Evolutionary conservation across 2,329 filamentous ascomycete species (phyloP).

Genomic region (Paradendryphiella salina): DNA sequence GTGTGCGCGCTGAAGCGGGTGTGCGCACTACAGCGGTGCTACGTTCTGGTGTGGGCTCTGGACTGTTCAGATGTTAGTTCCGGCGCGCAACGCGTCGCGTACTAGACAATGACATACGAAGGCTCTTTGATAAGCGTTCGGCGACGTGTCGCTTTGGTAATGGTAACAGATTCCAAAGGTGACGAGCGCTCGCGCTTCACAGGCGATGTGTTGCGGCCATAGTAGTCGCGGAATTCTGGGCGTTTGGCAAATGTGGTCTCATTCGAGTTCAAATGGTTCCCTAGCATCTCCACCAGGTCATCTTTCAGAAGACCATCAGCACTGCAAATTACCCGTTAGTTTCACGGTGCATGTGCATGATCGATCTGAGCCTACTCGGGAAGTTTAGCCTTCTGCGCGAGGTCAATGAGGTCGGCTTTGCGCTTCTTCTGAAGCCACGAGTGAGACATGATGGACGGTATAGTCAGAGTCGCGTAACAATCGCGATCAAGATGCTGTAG

Average conservation of each 20-base stretch:
- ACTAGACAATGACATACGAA: conserved; percentile 30
- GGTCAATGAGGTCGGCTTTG: conserved; percentile 76
- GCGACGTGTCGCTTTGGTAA: conserved; percentile 39
- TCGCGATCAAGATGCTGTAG: conserved; percentile 51
- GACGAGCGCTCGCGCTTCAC: conserved; percentile 52
- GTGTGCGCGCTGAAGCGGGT: conserved; percentile 38
- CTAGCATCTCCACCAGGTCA: conserved; percentile 65
- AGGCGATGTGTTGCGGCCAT: conserved; percentile 64
- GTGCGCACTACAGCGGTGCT: conserved; percentile 42
- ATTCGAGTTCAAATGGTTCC: conserved; percentile 59
- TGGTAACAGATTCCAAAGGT: conserved; percentile 42
- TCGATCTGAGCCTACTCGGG: conserved; percentile 61
- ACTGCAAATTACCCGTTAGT: conserved; percentile 51
- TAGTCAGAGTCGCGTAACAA: conserved; percentile 50
- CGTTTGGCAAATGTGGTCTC: conserved; percentile 65
- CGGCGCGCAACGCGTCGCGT: conserved; percentile 34
- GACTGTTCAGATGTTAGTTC: conserved; percentile 39
- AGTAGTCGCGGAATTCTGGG: conserved; percentile 73
- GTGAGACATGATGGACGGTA: conserved; percentile 60
- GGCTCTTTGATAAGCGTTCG: conserved; percentile 41
- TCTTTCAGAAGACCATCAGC: conserved; percentile 73
- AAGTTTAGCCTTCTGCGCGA: conserved; percentile 72
- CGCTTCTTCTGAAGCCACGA: conserved; percentile 80
- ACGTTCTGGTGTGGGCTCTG: conserved; percentile 50
- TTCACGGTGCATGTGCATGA: neutral